A percentile compares a stretch with the other conserved stretches of the same genome.
Conservation (phyloP, 1,284 basidiomycete genomes). For the Ceratobasidium sp. region DNA sequence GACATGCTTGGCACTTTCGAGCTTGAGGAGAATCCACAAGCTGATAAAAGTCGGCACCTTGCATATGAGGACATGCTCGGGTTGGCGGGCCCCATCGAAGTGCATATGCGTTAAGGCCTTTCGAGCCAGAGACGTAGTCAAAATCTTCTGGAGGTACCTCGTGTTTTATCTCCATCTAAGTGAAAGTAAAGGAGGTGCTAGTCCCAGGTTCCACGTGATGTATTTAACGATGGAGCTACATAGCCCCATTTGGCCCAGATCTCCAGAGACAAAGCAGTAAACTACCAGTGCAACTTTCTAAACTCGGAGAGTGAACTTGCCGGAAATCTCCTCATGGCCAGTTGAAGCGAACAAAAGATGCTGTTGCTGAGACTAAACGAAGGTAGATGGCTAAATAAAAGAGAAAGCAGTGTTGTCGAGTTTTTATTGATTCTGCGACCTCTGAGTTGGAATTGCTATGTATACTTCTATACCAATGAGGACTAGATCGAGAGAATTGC, state of each 20-base stretch:
- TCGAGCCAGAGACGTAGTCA: conserved; percentile 9
- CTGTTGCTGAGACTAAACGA: too few relatives aligned
- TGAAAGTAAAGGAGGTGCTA: neutral
- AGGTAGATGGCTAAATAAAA: too few relatives aligned
- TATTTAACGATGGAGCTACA: neutral
- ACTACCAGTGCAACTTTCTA: too few relatives aligned
- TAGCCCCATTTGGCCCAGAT: neutral
- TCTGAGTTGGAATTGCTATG: too few relatives aligned
- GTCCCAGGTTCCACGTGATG: conserved; percentile 13
- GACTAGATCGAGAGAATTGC: too few relatives aligned
- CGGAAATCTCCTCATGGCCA: too few relatives aligned
- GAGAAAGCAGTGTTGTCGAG: too few relatives aligned
- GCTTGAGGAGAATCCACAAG: conserved; percentile 17
- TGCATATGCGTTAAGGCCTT: conserved; percentile 17
- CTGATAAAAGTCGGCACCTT: conserved; percentile 34
- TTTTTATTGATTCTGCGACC: too few relatives aligned
- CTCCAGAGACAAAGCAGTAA: too few relatives aligned
- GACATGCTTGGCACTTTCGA: conserved; percentile 32
- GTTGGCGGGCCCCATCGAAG: conserved; percentile 13
- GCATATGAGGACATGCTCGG: conserved; percentile 41
- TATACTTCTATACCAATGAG: too few relatives aligned
- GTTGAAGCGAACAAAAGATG: too few relatives aligned
- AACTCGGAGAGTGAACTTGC: too few relatives aligned
- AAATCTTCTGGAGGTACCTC: conserved; percentile 30
- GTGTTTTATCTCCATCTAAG: neutral